phyloP scores from a whole-genome alignment of 139 green algal species.

The Chlorella sp. region DNA sequence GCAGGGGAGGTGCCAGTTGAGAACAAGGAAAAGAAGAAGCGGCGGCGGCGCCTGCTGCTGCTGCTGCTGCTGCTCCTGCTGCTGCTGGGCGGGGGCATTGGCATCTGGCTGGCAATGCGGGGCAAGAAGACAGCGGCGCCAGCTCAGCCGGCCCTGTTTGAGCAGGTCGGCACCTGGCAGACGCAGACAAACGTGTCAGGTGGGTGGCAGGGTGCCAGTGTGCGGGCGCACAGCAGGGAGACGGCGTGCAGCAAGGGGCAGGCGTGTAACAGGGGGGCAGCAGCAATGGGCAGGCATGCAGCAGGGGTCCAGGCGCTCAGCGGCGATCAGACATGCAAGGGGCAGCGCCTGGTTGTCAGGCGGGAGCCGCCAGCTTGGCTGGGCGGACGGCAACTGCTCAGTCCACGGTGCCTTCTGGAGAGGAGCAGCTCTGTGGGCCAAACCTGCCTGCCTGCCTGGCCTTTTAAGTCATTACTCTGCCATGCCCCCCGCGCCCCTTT shows the following conservation, averaged over 20 bases:
- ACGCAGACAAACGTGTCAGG: background rate
- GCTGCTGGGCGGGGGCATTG: constrained; percentile 15
- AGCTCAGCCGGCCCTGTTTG: background rate
- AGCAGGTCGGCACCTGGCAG: background rate
- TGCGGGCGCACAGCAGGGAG: too few relatives aligned
- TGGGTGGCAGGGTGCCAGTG: background rate
- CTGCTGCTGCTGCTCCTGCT: constrained; percentile 18
- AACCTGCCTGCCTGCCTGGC: too few relatives aligned
- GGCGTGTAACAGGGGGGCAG: background rate
- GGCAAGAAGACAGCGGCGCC: background rate
- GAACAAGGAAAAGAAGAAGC: constrained; percentile 1
- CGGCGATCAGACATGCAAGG: background rate
- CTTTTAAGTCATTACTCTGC: too few relatives aligned
- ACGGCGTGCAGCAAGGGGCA: background rate
- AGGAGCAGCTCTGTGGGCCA: too few relatives aligned
- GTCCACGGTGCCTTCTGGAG: too few relatives aligned
- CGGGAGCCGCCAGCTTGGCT: too few relatives aligned
- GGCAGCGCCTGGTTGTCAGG: background rate
- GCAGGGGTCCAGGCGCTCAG: background rate
- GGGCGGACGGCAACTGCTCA: background rate
- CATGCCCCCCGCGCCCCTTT: background rate
- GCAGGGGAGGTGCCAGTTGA: constrained; percentile 17
- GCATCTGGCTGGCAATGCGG: background rate
- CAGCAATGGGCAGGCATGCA: background rate
- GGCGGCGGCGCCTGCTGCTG: background rate